Evolutionary conservation across 2,329 filamentous ascomycete species (phyloP).

Genomic region (Penicillium capsulatum): DNA sequence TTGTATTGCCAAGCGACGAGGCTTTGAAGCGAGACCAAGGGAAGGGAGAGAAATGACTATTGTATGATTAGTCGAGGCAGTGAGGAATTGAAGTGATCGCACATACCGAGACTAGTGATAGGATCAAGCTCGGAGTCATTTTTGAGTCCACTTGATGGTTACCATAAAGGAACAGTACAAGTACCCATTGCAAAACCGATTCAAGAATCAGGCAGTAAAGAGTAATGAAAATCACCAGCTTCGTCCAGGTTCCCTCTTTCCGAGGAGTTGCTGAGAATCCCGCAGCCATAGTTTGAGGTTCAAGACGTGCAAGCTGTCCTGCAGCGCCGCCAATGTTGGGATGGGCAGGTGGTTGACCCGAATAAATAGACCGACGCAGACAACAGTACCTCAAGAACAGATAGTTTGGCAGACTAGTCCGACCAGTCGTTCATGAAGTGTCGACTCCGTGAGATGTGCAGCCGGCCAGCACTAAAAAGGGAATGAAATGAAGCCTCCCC

Average conservation of each 20-base stretch:
- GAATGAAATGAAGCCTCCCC: slow-evolving; percentile 10
- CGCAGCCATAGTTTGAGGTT: slow-evolving; percentile 15
- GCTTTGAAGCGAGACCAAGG: slow-evolving; percentile 35
- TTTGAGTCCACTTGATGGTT: slow-evolving; percentile 35
- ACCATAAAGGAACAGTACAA: slow-evolving; percentile 35
- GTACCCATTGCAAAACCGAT: slow-evolving; percentile 33
- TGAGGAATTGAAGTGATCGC: not conserved
- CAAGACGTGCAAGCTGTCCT: slow-evolving; percentile 5
- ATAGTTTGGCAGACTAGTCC: too few relatives aligned
- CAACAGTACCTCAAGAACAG: too few relatives aligned
- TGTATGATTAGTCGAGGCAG: slow-evolving; percentile 2
- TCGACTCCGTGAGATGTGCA: slow-evolving; percentile 1
- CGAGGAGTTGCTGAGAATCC: slow-evolving; percentile 15
- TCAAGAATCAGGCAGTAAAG: slow-evolving; percentile 35
- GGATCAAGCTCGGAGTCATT: slow-evolving; percentile 36
- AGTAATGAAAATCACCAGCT: slow-evolving; percentile 34
- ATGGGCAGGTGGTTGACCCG: not conserved
- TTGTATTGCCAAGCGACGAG: slow-evolving; percentile 40
- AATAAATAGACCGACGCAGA: too few relatives aligned
- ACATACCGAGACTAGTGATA: slow-evolving; percentile 36
- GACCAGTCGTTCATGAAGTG: too few relatives aligned
- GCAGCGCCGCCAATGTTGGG: slow-evolving; percentile 3
- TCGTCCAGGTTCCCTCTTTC: slow-evolving; percentile 33
- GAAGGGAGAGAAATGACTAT: slow-evolving; percentile 36
- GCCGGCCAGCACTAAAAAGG: slow-evolving; percentile 14